Percentiles rank a stretch among this genome's conserved stretches.
Evolutionary conservation across 116 monocot genomes (phyloP).

Genomic region (Phalaenopsis hybrid): DNA sequence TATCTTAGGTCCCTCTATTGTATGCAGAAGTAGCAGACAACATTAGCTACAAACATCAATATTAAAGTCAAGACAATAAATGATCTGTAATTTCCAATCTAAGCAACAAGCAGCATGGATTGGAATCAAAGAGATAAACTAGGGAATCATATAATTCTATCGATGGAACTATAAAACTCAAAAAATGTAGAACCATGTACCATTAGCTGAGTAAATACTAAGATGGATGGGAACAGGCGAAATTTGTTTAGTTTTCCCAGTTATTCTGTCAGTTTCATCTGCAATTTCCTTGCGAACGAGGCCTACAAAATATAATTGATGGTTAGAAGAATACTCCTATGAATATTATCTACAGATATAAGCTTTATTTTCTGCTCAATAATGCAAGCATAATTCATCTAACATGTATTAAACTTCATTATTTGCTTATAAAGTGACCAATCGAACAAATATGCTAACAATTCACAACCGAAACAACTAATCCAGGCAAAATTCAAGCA

Average conservation of each 20-base stretch:
- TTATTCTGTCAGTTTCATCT: constrained; percentile 53
- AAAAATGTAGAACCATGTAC: neutral
- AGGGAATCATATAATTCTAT: neutral
- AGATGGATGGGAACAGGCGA: constrained; percentile 57
- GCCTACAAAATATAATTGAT: neutral
- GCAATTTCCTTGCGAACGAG: constrained; percentile 32
- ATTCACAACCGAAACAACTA: too few relatives aligned
- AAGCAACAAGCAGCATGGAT: neutral
- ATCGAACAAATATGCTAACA: too few relatives aligned
- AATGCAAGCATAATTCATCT: neutral
- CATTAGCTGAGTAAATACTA: constrained; percentile 31
- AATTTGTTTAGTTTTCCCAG: constrained; percentile 52
- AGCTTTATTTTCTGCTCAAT: neutral
- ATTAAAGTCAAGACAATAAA: neutral
- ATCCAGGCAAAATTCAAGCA: too few relatives aligned
- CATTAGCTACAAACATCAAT: neutral
- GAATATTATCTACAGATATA: neutral
- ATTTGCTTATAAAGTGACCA: neutral
- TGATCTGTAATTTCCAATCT: neutral
- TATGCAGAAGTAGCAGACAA: neutral
- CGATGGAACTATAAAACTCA: neutral
- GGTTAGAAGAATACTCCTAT: neutral
- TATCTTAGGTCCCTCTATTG: neutral
- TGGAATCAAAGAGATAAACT: neutral
- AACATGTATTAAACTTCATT: neutral